Base-by-base conservation (phyloP, 2,329 filamentous ascomycete genomes). In the Nemania sp. region DNA sequence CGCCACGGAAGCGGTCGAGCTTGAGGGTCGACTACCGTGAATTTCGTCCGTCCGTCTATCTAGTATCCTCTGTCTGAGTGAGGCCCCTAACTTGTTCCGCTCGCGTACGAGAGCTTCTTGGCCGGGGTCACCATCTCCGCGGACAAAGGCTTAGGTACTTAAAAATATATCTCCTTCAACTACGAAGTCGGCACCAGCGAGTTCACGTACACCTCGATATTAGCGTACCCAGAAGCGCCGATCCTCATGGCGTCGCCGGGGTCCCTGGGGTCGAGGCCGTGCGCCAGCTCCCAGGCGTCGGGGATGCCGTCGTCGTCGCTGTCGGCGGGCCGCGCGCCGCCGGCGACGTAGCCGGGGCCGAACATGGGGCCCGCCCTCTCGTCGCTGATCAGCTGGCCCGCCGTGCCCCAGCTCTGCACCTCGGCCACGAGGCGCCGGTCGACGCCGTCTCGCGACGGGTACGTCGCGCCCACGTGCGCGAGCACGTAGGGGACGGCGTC, bases 191-290 rank as follows among this genome's bases (percentile, higher is more conserved):
- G 68, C 11, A 81, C 75, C 32, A 83, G 69, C 11, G 78, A 81
- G 63, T 83, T 83, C 17, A 81, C 76, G 70, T 81, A 83, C 52
- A 79, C 76, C 68, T 83, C 80, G 12, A 83, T 73, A 60, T 80
- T 81, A 4, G 74, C 71, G 58, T 80, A 81, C 5, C 79, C 78
- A 39, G 77, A 76, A 11, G 70, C 74, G 12, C 75, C 72, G 51
- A 77, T 77, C 60, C 67, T 66, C 75, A 80, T 78, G 5, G 74
- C 76, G 53, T 80, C 78, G 17, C 73, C 71, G 21, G 70, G 72
- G 39, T 78, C 73, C 5, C 75, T 73, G 5, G 74, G 71, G 56
- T 79, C 62, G 25, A 79, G 63, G 0, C 79, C 78, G 55, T 81
- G 76, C 9, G 75, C 73, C 21, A 66, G 69, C 67, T 83, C 81